Base-by-base conservation (phyloP, 202 grass and related monocot genomes). In the Zoysia matrella region DNA sequence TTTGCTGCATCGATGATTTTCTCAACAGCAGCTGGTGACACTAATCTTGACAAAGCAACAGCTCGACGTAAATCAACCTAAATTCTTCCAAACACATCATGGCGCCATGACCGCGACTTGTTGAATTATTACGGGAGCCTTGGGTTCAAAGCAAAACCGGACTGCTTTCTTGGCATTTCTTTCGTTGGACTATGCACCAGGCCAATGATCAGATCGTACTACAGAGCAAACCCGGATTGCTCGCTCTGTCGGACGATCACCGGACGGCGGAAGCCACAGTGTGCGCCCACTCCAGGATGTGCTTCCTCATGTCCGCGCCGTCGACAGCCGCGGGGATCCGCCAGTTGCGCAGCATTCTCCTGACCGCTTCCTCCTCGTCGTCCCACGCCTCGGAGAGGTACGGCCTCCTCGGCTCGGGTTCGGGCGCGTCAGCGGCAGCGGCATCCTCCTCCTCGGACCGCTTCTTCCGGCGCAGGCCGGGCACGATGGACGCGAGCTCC, bases 311-410 rank as follows among this genome's bases (percentile, higher is more conserved):
- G 10, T 90, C 64, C 11, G 36, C 11, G 22, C 89, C 83, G 48
- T 85, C 85, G 62, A 78, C 69, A 63, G 80, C 67, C 10, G 54
- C 48, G 12, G 86, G 76, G 48, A 95, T 83, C 40, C 74, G 83
- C 86, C 82, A 97, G 77, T 88, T 85, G 36, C 52, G 84, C 18
- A 97, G 68, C 84, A 85, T 63, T 76, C 16, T 18, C 61, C 57
- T 85, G 43, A 82, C 78, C 73, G 78, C 85, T 54, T 88, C 87
- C 30, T 91, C 88, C 46, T 87, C 65, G 2, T 93, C 88, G 11
- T 91, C 83, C 94, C 94, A 97, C 13, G 83, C 93, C 81, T 97
- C 94, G 6, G 94, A 97, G 71, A 93, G 48, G 82, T 97, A 97
- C 39, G 88, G 91, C 78, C 82, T 67, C 81, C 67, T 81, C 48